Conservation (phyloP, 2,329 filamentous ascomycete species). For the Aspergillus unguis region DNA sequence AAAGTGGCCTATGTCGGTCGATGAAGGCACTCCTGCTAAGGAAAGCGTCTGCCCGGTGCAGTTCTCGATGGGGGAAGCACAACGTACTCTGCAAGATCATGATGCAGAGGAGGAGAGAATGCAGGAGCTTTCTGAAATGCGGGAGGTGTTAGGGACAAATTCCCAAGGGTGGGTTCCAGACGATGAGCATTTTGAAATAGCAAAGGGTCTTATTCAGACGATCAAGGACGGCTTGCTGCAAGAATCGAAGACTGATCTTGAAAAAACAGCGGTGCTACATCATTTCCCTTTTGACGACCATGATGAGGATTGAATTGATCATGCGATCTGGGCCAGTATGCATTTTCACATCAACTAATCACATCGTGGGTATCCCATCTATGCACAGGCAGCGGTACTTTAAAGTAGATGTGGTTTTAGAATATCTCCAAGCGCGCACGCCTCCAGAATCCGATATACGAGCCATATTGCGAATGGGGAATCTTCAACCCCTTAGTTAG, state of each 20-base stretch:
- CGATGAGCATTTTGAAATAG: constrained; percentile 10
- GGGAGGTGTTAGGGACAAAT: constrained; percentile 23
- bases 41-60: constrained; percentile 18
- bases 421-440: no score
- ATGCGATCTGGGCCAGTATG: no score
- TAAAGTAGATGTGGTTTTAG: no score
- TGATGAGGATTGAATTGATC: neutral
- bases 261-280: neutral
- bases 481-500: no score
- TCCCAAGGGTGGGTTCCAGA: constrained; percentile 26
- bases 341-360: no score
- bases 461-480: no score
- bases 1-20: constrained; percentile 23
- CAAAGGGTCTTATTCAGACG: neutral
- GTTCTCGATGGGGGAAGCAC: constrained; percentile 21
- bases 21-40: constrained; percentile 3
- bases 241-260: neutral
- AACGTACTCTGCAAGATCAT: constrained; percentile 10
- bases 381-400: no score
- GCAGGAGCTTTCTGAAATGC: constrained; percentile 22
- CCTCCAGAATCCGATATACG: no score
- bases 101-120: constrained; percentile 20
- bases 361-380: no score
- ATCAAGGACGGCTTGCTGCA: constrained; percentile 8
- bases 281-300: constrained; percentile 14